phyloP scores from a whole-genome alignment of 2,329 filamentous ascomycete species.

The Phialemonium atrogriseum region DNA sequence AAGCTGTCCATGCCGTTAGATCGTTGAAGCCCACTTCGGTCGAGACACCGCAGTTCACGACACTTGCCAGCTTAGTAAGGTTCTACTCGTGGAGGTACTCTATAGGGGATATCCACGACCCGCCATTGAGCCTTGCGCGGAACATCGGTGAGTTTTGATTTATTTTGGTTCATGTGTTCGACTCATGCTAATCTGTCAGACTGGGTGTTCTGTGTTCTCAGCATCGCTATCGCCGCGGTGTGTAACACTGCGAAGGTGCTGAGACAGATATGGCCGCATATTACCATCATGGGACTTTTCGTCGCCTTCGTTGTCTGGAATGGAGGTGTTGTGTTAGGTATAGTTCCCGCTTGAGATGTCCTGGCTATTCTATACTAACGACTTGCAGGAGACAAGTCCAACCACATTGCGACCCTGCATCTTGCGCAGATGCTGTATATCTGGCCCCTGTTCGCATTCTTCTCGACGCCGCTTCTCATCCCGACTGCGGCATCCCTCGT shows the following conservation, averaged over 20 bases:
- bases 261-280: conserved; percentile 45
- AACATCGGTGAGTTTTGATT: conserved; percentile 36
- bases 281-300: conserved; percentile 61
- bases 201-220: conserved; percentile 49
- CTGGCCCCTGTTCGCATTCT: conserved; percentile 84
- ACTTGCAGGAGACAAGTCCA: conserved; percentile 74
- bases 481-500: conserved; percentile 31
- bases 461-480: conserved; percentile 71
- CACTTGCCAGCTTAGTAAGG: conserved; percentile 24
- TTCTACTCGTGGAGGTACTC: conserved; percentile 36
- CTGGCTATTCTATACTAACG: conserved; percentile 16
- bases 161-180: background rate
- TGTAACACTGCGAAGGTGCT: conserved; percentile 39
- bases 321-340: conserved; percentile 82
- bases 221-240: conserved; percentile 51
- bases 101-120: conserved; percentile 47
- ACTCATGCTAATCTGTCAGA: conserved; percentile 29
- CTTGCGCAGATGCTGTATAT: conserved; percentile 91
- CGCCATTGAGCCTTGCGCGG: conserved; percentile 34
- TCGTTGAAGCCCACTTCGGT: conserved; percentile 25
- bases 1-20: conserved; percentile 44
- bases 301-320: conserved; percentile 76
- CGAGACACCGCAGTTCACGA: conserved; percentile 19
- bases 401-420: conserved; percentile 85
- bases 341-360: conserved; percentile 12